Percentiles rank a stretch among this genome's conserved stretches.
Conservation (phyloP, 2,329 filamentous ascomycete genomes). For the Colletotrichum caudatum region DNA sequence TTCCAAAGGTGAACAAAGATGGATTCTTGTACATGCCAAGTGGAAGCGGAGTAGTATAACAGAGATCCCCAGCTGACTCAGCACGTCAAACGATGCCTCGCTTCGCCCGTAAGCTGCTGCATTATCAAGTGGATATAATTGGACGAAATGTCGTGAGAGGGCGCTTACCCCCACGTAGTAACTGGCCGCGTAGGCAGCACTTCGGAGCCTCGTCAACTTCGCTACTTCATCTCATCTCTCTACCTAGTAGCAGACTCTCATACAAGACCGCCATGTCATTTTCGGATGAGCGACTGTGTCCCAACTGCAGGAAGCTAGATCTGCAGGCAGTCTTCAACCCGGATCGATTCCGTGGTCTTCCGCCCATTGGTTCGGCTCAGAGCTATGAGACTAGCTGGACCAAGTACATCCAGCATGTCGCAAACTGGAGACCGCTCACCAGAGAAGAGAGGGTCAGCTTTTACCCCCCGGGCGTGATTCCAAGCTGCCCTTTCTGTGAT, state of each 20-base stretch:
- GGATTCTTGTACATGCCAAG: too few relatives aligned
- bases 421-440: constrained; percentile 4
- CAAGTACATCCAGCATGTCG: constrained; percentile 19
- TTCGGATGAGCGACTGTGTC: constrained; percentile 20
- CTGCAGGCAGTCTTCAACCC: not conserved
- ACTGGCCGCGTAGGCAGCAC: not conserved
- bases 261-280: not conserved
- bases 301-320: constrained; percentile 10
- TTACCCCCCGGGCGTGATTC: constrained; percentile 8
- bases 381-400: constrained; percentile 9
- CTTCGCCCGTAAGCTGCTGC: too few relatives aligned
- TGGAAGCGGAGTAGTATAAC: too few relatives aligned
- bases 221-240: too few relatives aligned
- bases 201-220: too few relatives aligned
- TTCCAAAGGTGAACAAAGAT: too few relatives aligned
- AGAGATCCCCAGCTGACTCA: too few relatives aligned
- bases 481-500: constrained; percentile 20
- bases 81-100: too few relatives aligned
- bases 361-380: not conserved
- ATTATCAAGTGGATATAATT: too few relatives aligned
- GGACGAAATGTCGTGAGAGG: too few relatives aligned
- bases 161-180: too few relatives aligned
- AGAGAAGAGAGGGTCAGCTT: not conserved
- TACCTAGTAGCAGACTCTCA: too few relatives aligned
- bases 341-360: constrained; percentile 6